Percentiles rank a stretch among this genome's conserved stretches.
Evolutionary conservation across 371 early-diverging fungal species (phyloP).

Genomic region (Smittium mucronatum): DNA sequence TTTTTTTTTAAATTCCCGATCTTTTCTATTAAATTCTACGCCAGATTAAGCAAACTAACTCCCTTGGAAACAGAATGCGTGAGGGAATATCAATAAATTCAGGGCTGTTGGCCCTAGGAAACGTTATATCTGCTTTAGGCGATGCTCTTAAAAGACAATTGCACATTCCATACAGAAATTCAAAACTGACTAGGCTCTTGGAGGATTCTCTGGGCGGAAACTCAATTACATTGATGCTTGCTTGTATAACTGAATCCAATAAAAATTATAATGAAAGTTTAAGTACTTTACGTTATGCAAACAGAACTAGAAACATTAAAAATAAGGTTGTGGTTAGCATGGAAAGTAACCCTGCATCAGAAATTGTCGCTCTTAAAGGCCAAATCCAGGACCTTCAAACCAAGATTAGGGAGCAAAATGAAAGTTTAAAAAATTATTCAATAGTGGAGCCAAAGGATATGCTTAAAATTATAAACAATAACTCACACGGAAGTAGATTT

Average conservation of each 20-base stretch:
- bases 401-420: neutral
- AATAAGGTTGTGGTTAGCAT: constrained; percentile 39
- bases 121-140: constrained; percentile 97
- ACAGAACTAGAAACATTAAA: constrained; percentile 66
- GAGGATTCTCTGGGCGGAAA: constrained; percentile 96
- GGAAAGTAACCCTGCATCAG: constrained; percentile 32
- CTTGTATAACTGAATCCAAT: constrained; percentile 59
- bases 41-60: constrained; percentile 71
- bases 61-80: constrained; percentile 84
- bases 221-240: constrained; percentile 76
- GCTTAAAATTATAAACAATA: neutral
- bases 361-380: neutral
- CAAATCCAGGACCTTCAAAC: neutral
- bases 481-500: neutral
- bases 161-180: constrained; percentile 90
- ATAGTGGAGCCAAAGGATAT: neutral
- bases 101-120: constrained; percentile 94
- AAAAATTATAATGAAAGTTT: constrained; percentile 60
- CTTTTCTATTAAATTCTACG: neutral
- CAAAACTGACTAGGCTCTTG: constrained; percentile 94
- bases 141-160: constrained; percentile 32
- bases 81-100: constrained; percentile 98
- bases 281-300: constrained; percentile 81
- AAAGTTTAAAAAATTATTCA: neutral
- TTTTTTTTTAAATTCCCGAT: neutral